Base-by-base conservation (phyloP, 73 alveolate species). In the Paraurostyla sp. region DNA sequence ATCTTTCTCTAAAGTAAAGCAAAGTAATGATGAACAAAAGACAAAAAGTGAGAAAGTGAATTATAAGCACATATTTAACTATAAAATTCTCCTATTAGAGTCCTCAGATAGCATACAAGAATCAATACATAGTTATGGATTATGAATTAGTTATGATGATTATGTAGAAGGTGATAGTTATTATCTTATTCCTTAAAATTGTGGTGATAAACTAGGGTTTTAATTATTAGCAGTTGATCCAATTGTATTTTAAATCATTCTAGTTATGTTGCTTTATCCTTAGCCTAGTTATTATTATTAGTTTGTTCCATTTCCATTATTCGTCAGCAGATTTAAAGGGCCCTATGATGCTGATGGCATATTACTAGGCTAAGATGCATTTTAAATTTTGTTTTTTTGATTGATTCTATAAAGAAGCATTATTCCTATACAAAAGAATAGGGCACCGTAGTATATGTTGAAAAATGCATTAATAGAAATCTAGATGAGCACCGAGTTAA, bases 1-100 rank as follows among this genome's bases (percentile, higher is more conserved):
- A 33, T 75, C 87, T 32, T 75, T 75, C 33, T 75, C 87, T 20
- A 75, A 30, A 3, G 73, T 46, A 49, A 75, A 75, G 52, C 87
- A 75, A 11, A 75, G 76, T 20, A 43, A 9, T 48, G 75, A 11
- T 15, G 75, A 46, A 15, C 58, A 75, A 7, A 75, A n/a, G n/a
- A 75, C 76, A 22, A 75, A 75, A 11, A 43, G 9, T 49, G 87
- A 75, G 30, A 75, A 75, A 30, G 48, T 7, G 15, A 46, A 4
- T 33, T 75, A 30, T 15, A 75, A 7, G 3, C 41, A 9, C 48
- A 1, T 9, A 75, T 75, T 75, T 29, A 75, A n/a, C 52, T 75
- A 6, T 6, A 48, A 4, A 3, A 75, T 75, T 7, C 69, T 36
- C 23, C 52, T 22, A 75, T 75, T 75, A 29, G 57, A 22, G n/a